These are phyloP conservation scores for Gigaspora rosea DNA, from an alignment of 192 early-diverging fungal species.

Conservation along the genomic window DNA sequence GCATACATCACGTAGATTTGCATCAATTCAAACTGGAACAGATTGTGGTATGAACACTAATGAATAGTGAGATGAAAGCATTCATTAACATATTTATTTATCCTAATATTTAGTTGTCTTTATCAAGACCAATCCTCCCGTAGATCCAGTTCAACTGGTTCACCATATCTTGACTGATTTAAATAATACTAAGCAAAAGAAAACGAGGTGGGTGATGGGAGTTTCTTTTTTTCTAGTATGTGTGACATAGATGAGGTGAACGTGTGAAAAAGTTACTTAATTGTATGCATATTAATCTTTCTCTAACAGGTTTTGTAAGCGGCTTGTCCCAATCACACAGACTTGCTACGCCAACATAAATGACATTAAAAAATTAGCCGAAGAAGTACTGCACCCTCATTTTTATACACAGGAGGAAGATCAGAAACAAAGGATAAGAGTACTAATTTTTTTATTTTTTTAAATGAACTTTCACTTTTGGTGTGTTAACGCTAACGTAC, in stretches of 20 bases:
- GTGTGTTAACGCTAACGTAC: neutral
- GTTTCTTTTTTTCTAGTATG: neutral
- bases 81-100: neutral
- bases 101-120: slow-evolving; percentile 48
- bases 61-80: neutral
- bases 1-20: slow-evolving; percentile 48
- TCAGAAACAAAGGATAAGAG: slow-evolving; percentile 25
- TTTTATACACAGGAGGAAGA: slow-evolving; percentile 47
- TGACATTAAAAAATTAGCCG: slow-evolving; percentile 49
- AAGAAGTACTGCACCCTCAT: slow-evolving; percentile 44
- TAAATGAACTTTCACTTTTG: neutral
- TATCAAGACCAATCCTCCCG: slow-evolving; percentile 44
- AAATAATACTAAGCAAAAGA: slow-evolving; percentile 38
- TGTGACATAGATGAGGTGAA: neutral
- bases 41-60: slow-evolving; percentile 49
- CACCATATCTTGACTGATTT: slow-evolving; percentile 43
- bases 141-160: slow-evolving; percentile 47
- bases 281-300: neutral
- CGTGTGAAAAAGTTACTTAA: neutral
- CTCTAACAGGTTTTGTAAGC: slow-evolving; percentile 47
- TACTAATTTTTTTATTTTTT: neutral
- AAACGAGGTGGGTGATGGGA: slow-evolving; percentile 38
- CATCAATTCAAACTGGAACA: slow-evolving; percentile 49
- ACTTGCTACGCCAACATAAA: slow-evolving; percentile 52
- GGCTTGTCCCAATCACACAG: slow-evolving; percentile 55